Conservation (phyloP, 495 filamentous ascomycete genomes). For the Tuber borchii region DNA sequence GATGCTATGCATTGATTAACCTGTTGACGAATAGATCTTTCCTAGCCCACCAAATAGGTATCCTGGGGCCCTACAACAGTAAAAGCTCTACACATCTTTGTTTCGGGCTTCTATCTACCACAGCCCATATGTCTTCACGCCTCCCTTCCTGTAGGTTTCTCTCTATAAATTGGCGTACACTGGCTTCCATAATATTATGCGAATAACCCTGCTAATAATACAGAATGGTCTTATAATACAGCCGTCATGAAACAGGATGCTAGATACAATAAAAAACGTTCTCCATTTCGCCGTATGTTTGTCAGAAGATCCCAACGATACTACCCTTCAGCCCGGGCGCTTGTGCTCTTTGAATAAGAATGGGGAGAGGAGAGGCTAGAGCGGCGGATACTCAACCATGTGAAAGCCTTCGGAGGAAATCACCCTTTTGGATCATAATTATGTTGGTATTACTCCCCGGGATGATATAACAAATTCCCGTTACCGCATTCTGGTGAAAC, state of each 20-base stretch:
- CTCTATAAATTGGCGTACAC: not conserved
- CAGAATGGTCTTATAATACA: not conserved
- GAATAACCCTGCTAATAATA: not conserved
- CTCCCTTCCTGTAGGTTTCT: not conserved
- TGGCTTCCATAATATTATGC: not conserved
- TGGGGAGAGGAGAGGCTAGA: not conserved
- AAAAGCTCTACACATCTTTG: not conserved
- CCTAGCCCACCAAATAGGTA: not conserved
- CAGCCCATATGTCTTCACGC: not conserved
- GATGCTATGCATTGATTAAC: not conserved
- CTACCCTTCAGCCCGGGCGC: not conserved
- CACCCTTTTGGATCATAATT: not conserved
- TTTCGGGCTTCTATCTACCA: not conserved
- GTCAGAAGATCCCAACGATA: not conserved
- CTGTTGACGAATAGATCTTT: not conserved
- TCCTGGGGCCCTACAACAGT: not conserved
- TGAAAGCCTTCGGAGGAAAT: not conserved
- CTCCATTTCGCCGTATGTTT: not conserved
- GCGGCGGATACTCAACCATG: not conserved
- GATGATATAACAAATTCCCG: not conserved
- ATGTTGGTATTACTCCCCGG: not conserved
- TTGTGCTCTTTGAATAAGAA: not conserved
- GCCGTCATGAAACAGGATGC: not conserved
- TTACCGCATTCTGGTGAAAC: too few species aligned
- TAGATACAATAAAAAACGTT: not conserved